Base-by-base conservation (phyloP, 345 rosid genomes). In the Melaleuca alternifolia region DNA sequence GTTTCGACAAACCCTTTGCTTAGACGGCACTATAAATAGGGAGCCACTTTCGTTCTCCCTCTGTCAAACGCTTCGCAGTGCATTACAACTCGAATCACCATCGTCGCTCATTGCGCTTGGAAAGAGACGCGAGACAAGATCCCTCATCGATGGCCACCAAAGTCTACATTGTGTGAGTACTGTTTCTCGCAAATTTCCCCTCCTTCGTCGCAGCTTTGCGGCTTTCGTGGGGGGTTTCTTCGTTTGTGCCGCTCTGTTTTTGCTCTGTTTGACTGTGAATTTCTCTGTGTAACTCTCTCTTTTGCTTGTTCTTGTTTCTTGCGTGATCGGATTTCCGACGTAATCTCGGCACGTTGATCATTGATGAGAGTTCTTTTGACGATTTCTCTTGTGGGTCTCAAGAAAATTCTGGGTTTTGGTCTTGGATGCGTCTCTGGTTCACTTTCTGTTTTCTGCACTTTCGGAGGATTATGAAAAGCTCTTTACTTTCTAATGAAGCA, bases 161-260 rank as follows among this genome's bases (percentile, higher is more conserved):
- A 90, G 87, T 94, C 85, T 93, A 93, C 85, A 87, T 94, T 84
- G 91, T 94, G 97, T 94, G 89, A 90, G 95, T 71, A 53, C 76
- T 48, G 41, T 83, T 30, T 46, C 83, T 50, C 37, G 46, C 24
- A 6, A 85, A 11, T 51, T 50, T 20, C 44, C 83, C 44, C 83
- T 24, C 23, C 26, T 41, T 37, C 12, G 10, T 76, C 48, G 3
- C 61, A 41, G 37, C 51, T 24, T 10, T 50, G 75, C 44, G 24
- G 8, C 33, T 6, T 77, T 26, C n/a, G 23, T 26, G 62, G 28
- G 14, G 62, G 21, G 21, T 18, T 41, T 33, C 33, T 16, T 65
- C 16, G 79, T 18, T 37, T 37, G 48, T 5, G 21, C 4, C 56
- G 84, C 65, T 46, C 76, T 82, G 65, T 28, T 54, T 53, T 53